These are phyloP conservation scores for Cladosporium colombiae DNA, from an alignment of 2,329 filamentous ascomycete genomes.

Conservation along the genomic window DNA sequence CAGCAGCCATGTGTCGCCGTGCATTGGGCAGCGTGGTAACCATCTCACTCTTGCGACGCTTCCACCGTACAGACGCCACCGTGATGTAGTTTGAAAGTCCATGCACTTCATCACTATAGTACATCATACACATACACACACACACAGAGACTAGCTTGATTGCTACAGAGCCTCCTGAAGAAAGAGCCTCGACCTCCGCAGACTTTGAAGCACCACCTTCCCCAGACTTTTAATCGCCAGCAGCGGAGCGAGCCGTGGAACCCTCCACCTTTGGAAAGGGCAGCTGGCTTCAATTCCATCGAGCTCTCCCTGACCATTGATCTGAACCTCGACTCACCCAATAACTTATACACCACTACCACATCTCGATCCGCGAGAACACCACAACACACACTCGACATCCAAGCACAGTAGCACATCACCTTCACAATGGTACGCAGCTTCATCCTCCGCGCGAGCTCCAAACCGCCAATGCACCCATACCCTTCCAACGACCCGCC, in stretches of 20 bases:
- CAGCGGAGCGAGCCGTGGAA: neutral
- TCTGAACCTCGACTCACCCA: neutral
- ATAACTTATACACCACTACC: neutral
- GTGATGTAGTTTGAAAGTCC: neutral
- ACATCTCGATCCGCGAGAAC: neutral
- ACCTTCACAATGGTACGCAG: constrained; percentile 16
- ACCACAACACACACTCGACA: neutral
- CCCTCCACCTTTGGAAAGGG: constrained; percentile 3
- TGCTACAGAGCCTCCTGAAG: neutral
- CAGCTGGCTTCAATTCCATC: constrained; percentile 17
- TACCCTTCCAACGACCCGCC: neutral
- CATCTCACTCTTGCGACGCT: neutral
- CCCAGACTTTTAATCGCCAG: neutral
- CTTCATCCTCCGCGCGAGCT: neutral
- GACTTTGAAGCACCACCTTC: neutral
- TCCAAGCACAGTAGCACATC: neutral
- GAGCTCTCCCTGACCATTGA: constrained; percentile 12
- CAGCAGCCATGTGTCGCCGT: neutral
- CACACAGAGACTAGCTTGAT: neutral
- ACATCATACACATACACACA: neutral
- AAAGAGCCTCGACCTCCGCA: constrained; percentile 6
- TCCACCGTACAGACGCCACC: neutral
- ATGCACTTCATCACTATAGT: neutral
- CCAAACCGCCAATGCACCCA: neutral
- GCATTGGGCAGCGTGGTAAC: neutral